Conservation (phyloP, 2,329 filamentous ascomycete genomes). For the Colletotrichum somersetense region DNA sequence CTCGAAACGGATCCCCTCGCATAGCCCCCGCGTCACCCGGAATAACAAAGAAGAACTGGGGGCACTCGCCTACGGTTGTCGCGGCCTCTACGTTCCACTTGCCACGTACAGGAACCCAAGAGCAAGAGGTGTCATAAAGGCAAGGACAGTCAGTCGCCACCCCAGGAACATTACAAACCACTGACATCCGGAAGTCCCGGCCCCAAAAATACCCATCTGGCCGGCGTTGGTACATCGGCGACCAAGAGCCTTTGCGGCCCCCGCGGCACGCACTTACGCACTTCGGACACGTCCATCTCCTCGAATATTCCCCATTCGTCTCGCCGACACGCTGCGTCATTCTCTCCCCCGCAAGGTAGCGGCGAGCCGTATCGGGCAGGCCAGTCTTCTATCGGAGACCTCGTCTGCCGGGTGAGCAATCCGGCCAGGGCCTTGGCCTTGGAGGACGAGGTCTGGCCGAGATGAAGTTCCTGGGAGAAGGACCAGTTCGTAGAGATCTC, state of each 20-base stretch:
- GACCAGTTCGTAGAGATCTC: background rate
- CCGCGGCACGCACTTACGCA: constrained; percentile 1
- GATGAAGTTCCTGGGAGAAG: no score
- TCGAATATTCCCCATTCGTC: background rate
- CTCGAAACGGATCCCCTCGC: background rate
- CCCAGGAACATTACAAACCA: background rate
- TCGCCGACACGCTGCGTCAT: background rate
- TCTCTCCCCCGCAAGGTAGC: background rate
- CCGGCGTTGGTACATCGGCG: background rate
- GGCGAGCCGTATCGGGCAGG: background rate
- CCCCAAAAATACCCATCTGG: background rate
- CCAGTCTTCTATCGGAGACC: background rate
- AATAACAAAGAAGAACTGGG: background rate
- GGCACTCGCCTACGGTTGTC: background rate
- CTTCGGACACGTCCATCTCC: background rate
- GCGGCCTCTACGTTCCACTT: background rate
- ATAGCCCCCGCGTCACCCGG: background rate
- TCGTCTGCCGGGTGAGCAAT: background rate
- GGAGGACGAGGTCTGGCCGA: background rate
- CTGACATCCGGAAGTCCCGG: background rate
- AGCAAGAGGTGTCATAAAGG: background rate
- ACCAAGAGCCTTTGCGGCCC: background rate
- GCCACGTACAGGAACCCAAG: background rate
- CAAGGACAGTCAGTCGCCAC: background rate
- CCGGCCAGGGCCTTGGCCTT: background rate